Conservation (phyloP, 2,329 filamentous ascomycete genomes). For the Trichophyton mentagrophytes region DNA sequence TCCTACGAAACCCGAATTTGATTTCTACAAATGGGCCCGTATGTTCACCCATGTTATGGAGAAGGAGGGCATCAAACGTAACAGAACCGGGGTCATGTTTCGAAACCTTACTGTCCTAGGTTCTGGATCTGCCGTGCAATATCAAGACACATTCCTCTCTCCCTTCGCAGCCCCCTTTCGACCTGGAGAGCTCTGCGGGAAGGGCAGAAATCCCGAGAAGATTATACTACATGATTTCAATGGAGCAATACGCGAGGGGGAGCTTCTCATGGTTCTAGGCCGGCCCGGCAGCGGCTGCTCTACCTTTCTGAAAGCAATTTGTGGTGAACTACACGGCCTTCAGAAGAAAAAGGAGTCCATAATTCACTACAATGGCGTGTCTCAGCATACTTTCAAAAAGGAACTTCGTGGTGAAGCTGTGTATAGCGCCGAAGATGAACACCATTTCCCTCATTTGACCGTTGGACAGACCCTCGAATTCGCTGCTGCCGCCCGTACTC, state of each 20-base stretch:
- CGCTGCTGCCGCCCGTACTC: slow-evolving; percentile 41
- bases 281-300: slow-evolving; percentile 47
- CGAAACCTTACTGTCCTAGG: slow-evolving; percentile 55
- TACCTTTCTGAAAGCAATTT: slow-evolving; percentile 71
- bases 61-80: slow-evolving; percentile 43
- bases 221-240: slow-evolving; percentile 44
- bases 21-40: slow-evolving; percentile 41
- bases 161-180: slow-evolving; percentile 47
- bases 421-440: slow-evolving; percentile 32
- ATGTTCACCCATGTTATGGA: slow-evolving; percentile 40
- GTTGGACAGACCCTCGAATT: slow-evolving; percentile 46
- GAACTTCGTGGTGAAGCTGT: slow-evolving; percentile 33
- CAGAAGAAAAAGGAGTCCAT: slow-evolving; percentile 55
- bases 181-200: slow-evolving; percentile 41
- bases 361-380: slow-evolving; percentile 61
- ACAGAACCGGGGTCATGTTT: slow-evolving; percentile 49
- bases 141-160: slow-evolving; percentile 55
- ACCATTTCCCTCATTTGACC: slow-evolving; percentile 45
- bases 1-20: slow-evolving; percentile 39
- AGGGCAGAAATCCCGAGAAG: slow-evolving; percentile 38
- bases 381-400: slow-evolving; percentile 60
- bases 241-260: slow-evolving; percentile 40
- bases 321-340: slow-evolving; percentile 70
- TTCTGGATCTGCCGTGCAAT: slow-evolving; percentile 52
- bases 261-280: slow-evolving; percentile 30